A percentile compares a stretch with the other conserved stretches of the same genome.
Conservation (phyloP, 2,329 filamentous ascomycete species). For the Pestalotiopsis fici region DNA sequence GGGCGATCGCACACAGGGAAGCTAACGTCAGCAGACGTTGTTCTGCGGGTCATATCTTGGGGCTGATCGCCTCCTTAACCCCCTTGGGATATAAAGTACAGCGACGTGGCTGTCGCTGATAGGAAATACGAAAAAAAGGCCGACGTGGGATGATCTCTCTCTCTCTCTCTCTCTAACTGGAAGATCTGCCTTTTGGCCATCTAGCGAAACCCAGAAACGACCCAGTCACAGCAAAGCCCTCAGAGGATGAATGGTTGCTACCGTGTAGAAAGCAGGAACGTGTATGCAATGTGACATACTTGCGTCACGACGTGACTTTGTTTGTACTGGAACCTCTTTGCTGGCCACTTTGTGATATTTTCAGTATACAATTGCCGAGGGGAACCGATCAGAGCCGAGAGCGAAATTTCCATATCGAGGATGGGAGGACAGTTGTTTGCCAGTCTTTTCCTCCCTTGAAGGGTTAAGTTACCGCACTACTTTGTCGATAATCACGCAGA, state of each 20-base stretch:
- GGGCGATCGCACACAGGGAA: no score
- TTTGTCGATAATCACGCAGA: not conserved
- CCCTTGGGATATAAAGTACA: not conserved
- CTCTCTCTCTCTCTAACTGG: not conserved
- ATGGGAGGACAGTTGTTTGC: no score
- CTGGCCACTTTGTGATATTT: not conserved
- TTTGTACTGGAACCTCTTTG: not conserved
- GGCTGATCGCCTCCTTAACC: not conserved
- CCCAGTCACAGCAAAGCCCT: not conserved
- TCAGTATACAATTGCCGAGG: not conserved
- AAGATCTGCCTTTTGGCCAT: not conserved
- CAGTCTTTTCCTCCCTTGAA: no score
- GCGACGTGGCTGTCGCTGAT: constrained; percentile 20
- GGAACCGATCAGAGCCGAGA: not conserved
- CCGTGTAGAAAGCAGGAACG: not conserved
- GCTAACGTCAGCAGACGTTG: not conserved
- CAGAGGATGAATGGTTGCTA: not conserved
- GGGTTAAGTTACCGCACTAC: no score
- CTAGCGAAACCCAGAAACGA: not conserved
- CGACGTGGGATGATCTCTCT: not conserved
- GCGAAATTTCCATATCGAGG: not conserved
- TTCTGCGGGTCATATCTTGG: not conserved
- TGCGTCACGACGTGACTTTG: not conserved
- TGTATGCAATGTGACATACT: constrained; percentile 1
- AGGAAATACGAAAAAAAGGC: constrained; percentile 21